Base-by-base conservation (phyloP, 2,329 filamentous ascomycete species). In the Thielaviopsis punctulata region DNA sequence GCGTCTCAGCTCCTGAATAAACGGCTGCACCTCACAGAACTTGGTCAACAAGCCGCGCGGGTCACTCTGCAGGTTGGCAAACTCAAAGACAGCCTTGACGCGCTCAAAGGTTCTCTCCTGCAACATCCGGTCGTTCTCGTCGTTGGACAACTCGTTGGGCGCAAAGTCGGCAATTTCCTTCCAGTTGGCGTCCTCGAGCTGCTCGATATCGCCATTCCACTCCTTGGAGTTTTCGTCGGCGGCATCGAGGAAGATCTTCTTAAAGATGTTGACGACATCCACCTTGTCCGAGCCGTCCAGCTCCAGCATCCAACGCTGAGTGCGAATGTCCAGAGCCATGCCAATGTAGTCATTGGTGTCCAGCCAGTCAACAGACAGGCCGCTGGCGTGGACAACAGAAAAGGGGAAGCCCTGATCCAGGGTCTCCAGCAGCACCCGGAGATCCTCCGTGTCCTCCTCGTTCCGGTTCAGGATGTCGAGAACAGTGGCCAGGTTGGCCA, bases 241-340 rank as follows among this genome's bases (percentile, higher is more conserved):
- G 56, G 8, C 60, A 56, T 1, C 50, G 45, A 60, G 51, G 52
- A 64, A 66, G 41, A 69, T 67, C 6, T 62, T 57, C 3, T 56
- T 54, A 18, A 61, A 62, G 23, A 66, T 59, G 10, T 59, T 49
- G 1, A 57, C 51, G 4, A 52, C 55, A 15, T 57, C 53, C 30
- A 59, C 52, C 3, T 27, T 53, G 4, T 60, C 53, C n/a, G 44
- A 48, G 24, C 53, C 53, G 24, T 55, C 36, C 2, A 55, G 53
- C 23, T 52, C 53, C 43, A 63, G 60, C 19, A 71, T 62, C 44
- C 64, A 57, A 36, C 59, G 57, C 48, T 63, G 62, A 0, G 66
- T 68, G 44, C 68, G 67, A 23, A 71, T 62, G 3, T 63, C 58
- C 22, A 71, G 57, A 2, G 63, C 63, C 7, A 65, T 55, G 27